phyloP scores from a whole-genome alignment of 2,329 filamentous ascomycete genomes.

The Claviceps africana region DNA sequence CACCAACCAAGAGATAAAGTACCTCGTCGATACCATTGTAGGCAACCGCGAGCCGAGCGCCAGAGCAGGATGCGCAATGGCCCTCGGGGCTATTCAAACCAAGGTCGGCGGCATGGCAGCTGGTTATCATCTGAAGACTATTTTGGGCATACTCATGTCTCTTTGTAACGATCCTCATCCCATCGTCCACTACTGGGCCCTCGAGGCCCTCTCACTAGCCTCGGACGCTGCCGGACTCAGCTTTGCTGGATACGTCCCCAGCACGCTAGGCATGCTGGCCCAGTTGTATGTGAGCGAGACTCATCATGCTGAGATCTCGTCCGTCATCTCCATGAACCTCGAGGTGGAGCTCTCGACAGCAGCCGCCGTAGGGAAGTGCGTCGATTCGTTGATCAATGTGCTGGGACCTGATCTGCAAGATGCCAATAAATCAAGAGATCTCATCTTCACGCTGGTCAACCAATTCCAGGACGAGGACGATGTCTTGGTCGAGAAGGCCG shows the following conservation, averaged over 20 bases:
- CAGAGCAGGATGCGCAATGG: slow-evolving; percentile 85
- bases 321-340: slow-evolving; percentile 74
- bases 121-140: slow-evolving; percentile 89
- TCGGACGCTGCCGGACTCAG: slow-evolving; percentile 86
- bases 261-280: slow-evolving; percentile 83
- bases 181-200: slow-evolving; percentile 88
- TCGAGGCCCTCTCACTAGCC: slow-evolving; percentile 75
- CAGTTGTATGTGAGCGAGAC: slow-evolving; percentile 86
- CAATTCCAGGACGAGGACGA: slow-evolving; percentile 70
- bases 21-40: slow-evolving; percentile 86
- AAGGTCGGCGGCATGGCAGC: slow-evolving; percentile 97
- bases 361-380: slow-evolving; percentile 70
- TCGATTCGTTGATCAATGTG: slow-evolving; percentile 94
- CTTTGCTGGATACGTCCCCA: slow-evolving; percentile 80
- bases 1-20: slow-evolving; percentile 81
- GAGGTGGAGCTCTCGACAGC: slow-evolving; percentile 74
- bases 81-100: slow-evolving; percentile 82
- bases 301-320: slow-evolving; percentile 72
- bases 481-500: slow-evolving; percentile 56
- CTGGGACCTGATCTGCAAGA: slow-evolving; percentile 92
- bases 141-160: slow-evolving; percentile 96
- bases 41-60: slow-evolving; percentile 85
- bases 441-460: slow-evolving; percentile 74
- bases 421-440: slow-evolving; percentile 75
- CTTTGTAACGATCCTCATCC: slow-evolving; percentile 91